Evolutionary conservation across 2,329 filamentous ascomycete genomes (phyloP).

Genomic region (Monilinia aucupariae): DNA sequence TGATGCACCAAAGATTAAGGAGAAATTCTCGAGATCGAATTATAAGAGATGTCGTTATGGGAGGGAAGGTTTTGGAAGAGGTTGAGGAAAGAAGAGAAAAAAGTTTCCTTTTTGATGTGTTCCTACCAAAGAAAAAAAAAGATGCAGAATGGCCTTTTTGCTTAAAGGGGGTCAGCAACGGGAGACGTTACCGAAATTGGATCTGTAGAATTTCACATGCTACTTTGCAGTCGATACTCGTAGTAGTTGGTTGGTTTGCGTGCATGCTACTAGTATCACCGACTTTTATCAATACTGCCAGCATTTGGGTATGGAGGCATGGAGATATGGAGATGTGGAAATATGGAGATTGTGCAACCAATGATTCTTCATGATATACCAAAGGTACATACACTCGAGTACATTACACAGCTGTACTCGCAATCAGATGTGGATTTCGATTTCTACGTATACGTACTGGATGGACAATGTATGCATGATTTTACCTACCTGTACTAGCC

Average conservation of each 20-base stretch:
- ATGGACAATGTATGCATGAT: not conserved
- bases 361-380: not conserved
- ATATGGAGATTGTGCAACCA: not conserved
- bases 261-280: not conserved
- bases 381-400: not conserved
- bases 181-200: constrained; percentile 16
- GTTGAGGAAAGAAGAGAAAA: constrained; percentile 4
- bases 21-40: not conserved
- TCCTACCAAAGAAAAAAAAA: not conserved
- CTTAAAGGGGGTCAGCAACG: constrained; percentile 8
- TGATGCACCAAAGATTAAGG: not conserved
- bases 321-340: not conserved
- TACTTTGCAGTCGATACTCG: not conserved
- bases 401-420: too few species aligned
- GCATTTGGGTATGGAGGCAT: not conserved
- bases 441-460: not conserved
- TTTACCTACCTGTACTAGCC: too few species aligned
- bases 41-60: not conserved
- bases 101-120: constrained; percentile 13
- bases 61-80: not conserved
- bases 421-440: not conserved
- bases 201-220: constrained; percentile 4
- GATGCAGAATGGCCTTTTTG: constrained; percentile 7
- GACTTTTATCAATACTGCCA: not conserved
- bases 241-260: too few species aligned